A percentile compares a stretch with the other conserved stretches of the same genome.
phyloP scores from a whole-genome alignment of 2,329 filamentous ascomycete species.

The Beauveria pseudobassiana region DNA sequence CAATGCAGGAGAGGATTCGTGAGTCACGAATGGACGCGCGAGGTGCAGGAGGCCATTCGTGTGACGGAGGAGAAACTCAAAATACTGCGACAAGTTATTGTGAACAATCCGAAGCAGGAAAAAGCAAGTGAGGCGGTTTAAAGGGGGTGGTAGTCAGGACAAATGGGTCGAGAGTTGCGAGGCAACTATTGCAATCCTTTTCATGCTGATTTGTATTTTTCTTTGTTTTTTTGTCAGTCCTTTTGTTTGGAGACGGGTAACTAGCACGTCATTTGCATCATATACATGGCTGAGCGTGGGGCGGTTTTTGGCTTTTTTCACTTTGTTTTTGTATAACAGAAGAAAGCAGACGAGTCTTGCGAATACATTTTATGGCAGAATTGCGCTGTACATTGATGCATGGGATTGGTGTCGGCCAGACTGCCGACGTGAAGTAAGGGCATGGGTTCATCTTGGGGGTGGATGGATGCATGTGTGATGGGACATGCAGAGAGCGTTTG shows the following conservation, averaged over 20 bases:
- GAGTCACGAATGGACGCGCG: conserved; percentile 61
- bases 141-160: neutral
- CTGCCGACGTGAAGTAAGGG: neutral
- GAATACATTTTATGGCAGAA: neutral
- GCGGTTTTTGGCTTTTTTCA: neutral
- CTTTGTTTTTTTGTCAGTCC: neutral
- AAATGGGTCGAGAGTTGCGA: neutral
- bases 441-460: neutral
- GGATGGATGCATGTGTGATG: neutral
- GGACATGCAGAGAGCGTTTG: neutral
- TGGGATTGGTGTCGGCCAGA: neutral
- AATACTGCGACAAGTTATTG: conserved; percentile 64
- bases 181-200: neutral
- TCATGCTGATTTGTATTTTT: conserved; percentile 1
- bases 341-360: neutral
- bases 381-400: neutral
- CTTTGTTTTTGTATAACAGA: conserved; percentile 8
- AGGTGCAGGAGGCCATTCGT: conserved; percentile 72
- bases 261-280: neutral
- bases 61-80: conserved; percentile 81
- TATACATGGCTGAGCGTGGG: conserved; percentile 6
- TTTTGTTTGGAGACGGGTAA: neutral
- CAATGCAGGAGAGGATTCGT: conserved; percentile 51
- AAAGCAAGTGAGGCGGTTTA: neutral
- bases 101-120: conserved; percentile 34